Evolutionary conservation across 176 grass and related monocot genomes (phyloP).

Genomic region (Aegilops umbellulata): DNA sequence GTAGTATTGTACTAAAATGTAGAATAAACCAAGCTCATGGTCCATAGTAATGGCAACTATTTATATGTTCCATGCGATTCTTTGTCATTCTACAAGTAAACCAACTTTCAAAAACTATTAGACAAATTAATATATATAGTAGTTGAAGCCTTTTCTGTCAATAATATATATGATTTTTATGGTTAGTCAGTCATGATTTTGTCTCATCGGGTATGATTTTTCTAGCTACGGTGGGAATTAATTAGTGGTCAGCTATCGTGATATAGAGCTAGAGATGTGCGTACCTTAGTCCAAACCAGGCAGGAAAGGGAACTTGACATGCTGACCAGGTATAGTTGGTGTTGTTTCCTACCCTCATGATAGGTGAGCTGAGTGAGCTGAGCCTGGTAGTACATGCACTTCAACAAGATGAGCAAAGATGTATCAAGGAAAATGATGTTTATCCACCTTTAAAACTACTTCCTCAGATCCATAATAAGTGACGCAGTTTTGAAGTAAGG

Average conservation of each 20-base stretch:
- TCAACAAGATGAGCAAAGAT: neutral
- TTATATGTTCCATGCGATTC: neutral
- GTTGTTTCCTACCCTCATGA: neutral
- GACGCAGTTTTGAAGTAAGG: no score
- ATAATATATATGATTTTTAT: neutral
- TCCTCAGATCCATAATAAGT: no score
- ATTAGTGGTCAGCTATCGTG: neutral
- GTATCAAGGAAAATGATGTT: neutral
- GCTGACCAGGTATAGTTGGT: neutral
- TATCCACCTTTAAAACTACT: neutral
- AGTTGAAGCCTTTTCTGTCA: neutral
- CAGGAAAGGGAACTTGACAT: neutral
- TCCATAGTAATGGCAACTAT: neutral
- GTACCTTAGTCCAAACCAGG: neutral
- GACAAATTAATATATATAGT: neutral
- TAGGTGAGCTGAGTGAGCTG: neutral
- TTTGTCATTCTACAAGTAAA: neutral
- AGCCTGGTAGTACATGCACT: neutral
- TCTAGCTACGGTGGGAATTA: neutral
- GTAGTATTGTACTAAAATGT: neutral
- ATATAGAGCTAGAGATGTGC: neutral
- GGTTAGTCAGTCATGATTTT: neutral
- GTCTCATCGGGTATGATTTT: constrained; percentile 18
- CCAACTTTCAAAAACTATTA: neutral
- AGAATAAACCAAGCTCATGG: neutral